Base-by-base conservation (phyloP, 495 filamentous ascomycete genomes). In the Daldinia bambusicola region DNA sequence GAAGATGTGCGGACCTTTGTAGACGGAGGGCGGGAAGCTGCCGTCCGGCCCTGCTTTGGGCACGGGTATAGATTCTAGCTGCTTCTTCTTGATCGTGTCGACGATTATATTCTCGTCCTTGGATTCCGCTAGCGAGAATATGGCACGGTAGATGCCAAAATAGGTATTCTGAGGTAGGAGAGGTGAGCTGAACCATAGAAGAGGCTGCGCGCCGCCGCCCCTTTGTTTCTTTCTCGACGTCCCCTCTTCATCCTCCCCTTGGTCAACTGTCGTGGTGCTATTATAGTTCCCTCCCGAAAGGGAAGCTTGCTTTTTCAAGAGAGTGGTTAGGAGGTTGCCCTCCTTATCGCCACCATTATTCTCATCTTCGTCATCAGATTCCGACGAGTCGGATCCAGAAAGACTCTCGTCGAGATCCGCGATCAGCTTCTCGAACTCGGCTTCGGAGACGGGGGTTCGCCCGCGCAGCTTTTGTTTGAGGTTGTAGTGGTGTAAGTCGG, bases 401-500 rank as follows among this genome's bases (percentile, higher is more conserved):
- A 98, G 89, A 66, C 95, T 97, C 77, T 97, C 93, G 64, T 97
- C 89, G 18, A 97, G 83, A 38, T 93, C 88, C 16, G 89, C 93
- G 10, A 98, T 82, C 12, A 98, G 86, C 75, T 89, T 91, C 72
- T 92, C 91, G 62, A 98, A 98, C 50, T 97, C 91, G 10, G 72
- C 71, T 63, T 98, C 95, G 10, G 87, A 85, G 1, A 97, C 89
- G 0, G 89, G 81, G 10, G 82, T 83, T 51, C 82, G 84, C 0
- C 92, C 92, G 59, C 90, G 85, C 37, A 97, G 79, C 81, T 92
- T 95, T 75, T 92, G 93, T 78, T 97, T 98, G 55, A 98, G 77
- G 76, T 99, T 99, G 79, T 97, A 98, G 61, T 90, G 86, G 79
- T 99, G 95, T 52, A 95, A 84, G 77, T 99, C 95, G n/a, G 94